Percentiles rank a stretch among this genome's conserved stretches.
phyloP scores from a whole-genome alignment of 345 rosid genomes.

The Odontarrhena argentea region DNA sequence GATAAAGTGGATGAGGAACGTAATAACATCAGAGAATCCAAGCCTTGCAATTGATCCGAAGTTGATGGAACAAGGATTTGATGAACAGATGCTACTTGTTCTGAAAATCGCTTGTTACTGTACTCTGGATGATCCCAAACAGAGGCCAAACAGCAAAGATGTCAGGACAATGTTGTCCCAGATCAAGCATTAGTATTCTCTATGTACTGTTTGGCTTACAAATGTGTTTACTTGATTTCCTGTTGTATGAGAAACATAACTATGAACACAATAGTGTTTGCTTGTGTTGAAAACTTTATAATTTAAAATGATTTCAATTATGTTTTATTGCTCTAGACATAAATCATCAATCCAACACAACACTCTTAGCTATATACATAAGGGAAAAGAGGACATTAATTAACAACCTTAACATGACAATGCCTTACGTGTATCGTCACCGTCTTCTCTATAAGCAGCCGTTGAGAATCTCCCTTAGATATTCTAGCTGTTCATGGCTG shows the following conservation, averaged over 20 bases:
- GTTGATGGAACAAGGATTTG: slow-evolving; percentile 59
- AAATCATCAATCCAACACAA: slow-evolving; percentile 29
- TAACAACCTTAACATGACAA: slow-evolving; percentile 3
- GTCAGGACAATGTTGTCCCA: slow-evolving; percentile 73
- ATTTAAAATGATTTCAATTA: slow-evolving; percentile 8
- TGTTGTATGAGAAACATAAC: slow-evolving; percentile 16
- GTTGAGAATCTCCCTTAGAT: slow-evolving; percentile 68
- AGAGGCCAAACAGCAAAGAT: slow-evolving; percentile 87
- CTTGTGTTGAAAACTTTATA: slow-evolving; percentile 27
- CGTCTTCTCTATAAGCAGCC: slow-evolving; percentile 51
- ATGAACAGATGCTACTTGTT: slow-evolving; percentile 79
- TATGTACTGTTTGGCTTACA: slow-evolving; percentile 14
- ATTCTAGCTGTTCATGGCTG: slow-evolving; percentile 74
- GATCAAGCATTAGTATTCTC: slow-evolving; percentile 45
- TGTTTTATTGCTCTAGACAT: slow-evolving; percentile 29
- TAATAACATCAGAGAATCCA: slow-evolving; percentile 67
- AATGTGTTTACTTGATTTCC: slow-evolving; percentile 1
- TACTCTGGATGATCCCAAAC: slow-evolving; percentile 75
- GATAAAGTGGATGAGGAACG: slow-evolving; percentile 79
- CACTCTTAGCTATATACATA: slow-evolving; percentile 31
- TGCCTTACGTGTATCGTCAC: slow-evolving; percentile 11
- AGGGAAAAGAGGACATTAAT: not conserved
- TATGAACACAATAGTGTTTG: slow-evolving; percentile 6
- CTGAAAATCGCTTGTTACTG: slow-evolving; percentile 85
- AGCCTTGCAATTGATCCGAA: slow-evolving; percentile 62